Base-by-base conservation (phyloP, 176 grass and related monocot genomes). In the Hsuehochloa calcarea region DNA sequence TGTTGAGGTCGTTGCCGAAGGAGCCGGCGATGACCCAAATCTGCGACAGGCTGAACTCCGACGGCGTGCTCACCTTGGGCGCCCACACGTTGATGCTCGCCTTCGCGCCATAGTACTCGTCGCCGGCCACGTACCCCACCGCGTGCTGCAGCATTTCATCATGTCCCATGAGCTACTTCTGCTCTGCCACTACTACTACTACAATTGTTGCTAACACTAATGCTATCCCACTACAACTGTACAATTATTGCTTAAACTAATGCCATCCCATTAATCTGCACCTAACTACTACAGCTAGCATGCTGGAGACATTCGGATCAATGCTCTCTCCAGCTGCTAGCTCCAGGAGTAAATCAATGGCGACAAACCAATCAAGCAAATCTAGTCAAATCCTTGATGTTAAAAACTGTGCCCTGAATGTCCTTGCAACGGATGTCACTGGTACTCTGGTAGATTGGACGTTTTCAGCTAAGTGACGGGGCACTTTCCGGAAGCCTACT, bases 21-120 rank as follows among this genome's bases (percentile, higher is more conserved):
- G 95, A 93, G 10, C 95, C 95, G 34, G 89, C 89, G 88, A 97
- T 95, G 45, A 97, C 92, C 95, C 95, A 97, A 11, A 97, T 95
- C 86, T 97, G 95, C 13, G 95, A 97, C 31, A 97, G 85, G 46
- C 95, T 97, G 93, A 97, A 95, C 83, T 97, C 95, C 40, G 90
- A 85, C 61, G 89, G 56, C 74, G 84, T 94, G 65, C 78, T 83
- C 68, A 97, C 89, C 73, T 39, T 49, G 20, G 95, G 95, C 51
- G 88, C 88, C 95, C 95, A 97, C 82, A 97, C 95, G 88, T 95
- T 97, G 64, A 97, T 87, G 85, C 91, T 95, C 63, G 95, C 95
- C 67, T 94, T 94, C 6, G 93, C 95, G 41, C 95, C 95, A 60
- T 97, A 97, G 79, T 97, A 97, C 80, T 97, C 74, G 31, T 90